These are phyloP conservation scores for Lactarius indigo DNA, from an alignment of 768 basidiomycete genomes.

Conservation along the genomic window DNA sequence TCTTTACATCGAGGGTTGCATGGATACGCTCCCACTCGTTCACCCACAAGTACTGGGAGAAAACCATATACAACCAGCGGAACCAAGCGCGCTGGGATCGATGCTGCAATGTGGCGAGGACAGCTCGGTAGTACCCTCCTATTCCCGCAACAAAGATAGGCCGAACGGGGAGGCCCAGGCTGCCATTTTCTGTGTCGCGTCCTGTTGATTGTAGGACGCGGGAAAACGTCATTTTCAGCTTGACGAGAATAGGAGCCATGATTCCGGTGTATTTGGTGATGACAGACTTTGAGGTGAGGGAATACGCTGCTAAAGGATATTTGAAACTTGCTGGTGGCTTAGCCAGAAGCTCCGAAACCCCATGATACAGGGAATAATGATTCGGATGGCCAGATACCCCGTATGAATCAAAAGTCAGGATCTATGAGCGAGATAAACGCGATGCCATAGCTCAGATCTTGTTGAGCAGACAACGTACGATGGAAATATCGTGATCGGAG, in stretches of 20 bases:
- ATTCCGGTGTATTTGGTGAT: conserved; percentile 58
- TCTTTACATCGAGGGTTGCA: conserved; percentile 7
- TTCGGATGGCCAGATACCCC: conserved; percentile 89
- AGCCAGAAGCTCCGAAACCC: conserved; percentile 44
- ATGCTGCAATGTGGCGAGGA: conserved; percentile 71
- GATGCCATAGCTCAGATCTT: conserved; percentile 7
- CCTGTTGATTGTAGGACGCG: conserved; percentile 6
- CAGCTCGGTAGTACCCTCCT: conserved; percentile 49
- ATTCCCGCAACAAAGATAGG: conserved; percentile 57
- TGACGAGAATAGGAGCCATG: conserved; percentile 49
- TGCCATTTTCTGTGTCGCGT: conserved; percentile 9
- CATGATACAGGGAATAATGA: conserved; percentile 66
- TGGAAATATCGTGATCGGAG: conserved; percentile 53
- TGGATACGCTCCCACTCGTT: conserved; percentile 70
- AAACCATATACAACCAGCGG: conserved; percentile 75
- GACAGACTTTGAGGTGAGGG: conserved; percentile 56
- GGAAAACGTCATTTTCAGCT: conserved; percentile 38
- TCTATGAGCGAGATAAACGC: conserved; percentile 41
- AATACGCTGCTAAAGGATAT: conserved; percentile 42
- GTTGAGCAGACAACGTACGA: conserved; percentile 41
- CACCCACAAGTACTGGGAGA: conserved; percentile 91
- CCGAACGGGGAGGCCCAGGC: conserved; percentile 20
- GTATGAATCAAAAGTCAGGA: conserved; percentile 76
- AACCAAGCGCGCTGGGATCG: conserved; percentile 83
- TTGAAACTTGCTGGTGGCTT: conserved; percentile 19